Percentiles rank a stretch among this genome's conserved stretches.
phyloP scores from a whole-genome alignment of 2,329 filamentous ascomycete species.

The Aureobasidium vineae region DNA sequence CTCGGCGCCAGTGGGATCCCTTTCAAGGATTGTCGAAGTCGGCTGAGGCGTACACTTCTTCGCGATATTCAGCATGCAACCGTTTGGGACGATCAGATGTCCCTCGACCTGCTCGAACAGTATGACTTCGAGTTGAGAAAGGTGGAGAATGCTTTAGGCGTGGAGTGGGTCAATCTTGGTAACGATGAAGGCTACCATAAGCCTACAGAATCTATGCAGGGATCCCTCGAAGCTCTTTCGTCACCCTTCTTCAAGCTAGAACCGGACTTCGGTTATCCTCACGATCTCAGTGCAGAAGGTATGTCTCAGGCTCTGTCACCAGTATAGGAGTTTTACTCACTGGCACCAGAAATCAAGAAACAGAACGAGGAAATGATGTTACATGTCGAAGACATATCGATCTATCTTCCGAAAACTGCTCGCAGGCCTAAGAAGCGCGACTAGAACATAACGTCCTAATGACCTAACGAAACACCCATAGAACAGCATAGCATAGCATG shows the following conservation, averaged over 20 bases:
- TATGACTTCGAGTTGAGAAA: constrained; percentile 35
- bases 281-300: constrained; percentile 27
- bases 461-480: neutral
- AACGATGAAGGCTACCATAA: constrained; percentile 33
- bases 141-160: constrained; percentile 37
- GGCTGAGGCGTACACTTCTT: constrained; percentile 33
- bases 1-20: constrained; percentile 32
- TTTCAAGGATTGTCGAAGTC: constrained; percentile 31
- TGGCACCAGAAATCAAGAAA: constrained; percentile 2
- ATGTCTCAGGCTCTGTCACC: neutral
- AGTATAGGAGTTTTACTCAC: neutral
- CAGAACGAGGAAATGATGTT: neutral
- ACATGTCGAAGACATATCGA: neutral
- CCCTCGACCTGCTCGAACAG: constrained; percentile 33
- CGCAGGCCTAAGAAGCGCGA: neutral
- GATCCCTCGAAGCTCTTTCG: constrained; percentile 35
- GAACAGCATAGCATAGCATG: constrained; percentile 7
- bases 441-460: neutral
- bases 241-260: constrained; percentile 32
- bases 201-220: constrained; percentile 30
- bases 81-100: constrained; percentile 33
- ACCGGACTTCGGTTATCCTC: constrained; percentile 37
- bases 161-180: constrained; percentile 33
- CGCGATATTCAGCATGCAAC: constrained; percentile 34
- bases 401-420: neutral